Evolutionary conservation across 2,329 filamentous ascomycete species (phyloP), one percentile per base, ranked within the genome.

Genomic region (Penicillium paneum): DNA sequence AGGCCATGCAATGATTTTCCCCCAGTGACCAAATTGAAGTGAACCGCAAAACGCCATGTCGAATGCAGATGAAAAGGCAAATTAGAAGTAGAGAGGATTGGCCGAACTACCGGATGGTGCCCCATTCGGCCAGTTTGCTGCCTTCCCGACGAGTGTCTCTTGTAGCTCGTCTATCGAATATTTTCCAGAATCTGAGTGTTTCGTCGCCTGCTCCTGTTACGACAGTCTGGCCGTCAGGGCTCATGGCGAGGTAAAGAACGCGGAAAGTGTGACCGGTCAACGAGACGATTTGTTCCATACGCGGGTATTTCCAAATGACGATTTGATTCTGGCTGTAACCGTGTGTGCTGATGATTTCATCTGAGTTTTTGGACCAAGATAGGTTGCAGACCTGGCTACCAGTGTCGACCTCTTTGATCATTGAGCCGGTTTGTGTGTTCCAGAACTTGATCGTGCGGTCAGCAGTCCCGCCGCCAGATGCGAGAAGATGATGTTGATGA

Each of bases 311-410:
- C 94, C 94, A 99, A 52, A 99, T 91, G 35, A 97, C 93, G 65
- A 99, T 97, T 73, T 97, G 94, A 71, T 99, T 97, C 70, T 99
- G 94, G 64, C 88, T 93, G 77, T 97, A 99, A 7, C 94, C 94
- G 69, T 99, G 94, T 1, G 94, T 99, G 47, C 89, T 93, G 51
- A 99, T 93, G 54, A 99, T 91, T 74, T 99, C 94, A 71, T 97
- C 96, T 8, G 91, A 96, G 73, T 97, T 96, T 69, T 95, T 96
- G 17, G 89, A 94, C 92, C 95, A 99, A 4, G 92, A 90, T 40
- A 99, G 80, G 69, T 99, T 99, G 77, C 94, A 99, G n/a, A 99
- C 94, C 73, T 99, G 94, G 67, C 91, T 96, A 46, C 94, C 94
- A 0, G 94, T 99, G 69, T 99, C 94, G 58, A 97, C 86, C 71